Percentiles rank a stretch among this genome's conserved stretches.
Evolutionary conservation across 805 yeast genomes (phyloP).

Genomic region (Yarrowia sp.): DNA sequence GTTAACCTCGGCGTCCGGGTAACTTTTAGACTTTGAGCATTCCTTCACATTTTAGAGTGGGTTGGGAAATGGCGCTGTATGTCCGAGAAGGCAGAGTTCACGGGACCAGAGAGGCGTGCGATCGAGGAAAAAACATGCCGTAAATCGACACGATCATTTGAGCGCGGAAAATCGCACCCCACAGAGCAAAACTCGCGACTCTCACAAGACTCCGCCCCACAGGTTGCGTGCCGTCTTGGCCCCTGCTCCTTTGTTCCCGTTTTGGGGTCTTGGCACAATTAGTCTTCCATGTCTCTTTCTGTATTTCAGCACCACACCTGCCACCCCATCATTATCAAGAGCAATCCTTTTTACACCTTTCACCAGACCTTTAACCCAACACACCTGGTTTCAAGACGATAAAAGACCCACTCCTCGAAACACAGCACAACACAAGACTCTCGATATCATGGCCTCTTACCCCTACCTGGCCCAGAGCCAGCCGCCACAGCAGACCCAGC

Average conservation of each 20-base stretch:
- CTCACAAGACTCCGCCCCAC: conserved; percentile 21
- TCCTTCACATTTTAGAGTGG: conserved; percentile 24
- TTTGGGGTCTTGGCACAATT: conserved; percentile 37
- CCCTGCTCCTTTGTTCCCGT: conserved; percentile 39
- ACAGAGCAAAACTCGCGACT: too few relatives aligned
- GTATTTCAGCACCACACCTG: conserved; percentile 39
- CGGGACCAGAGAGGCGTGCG: neutral
- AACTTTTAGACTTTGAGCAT: conserved; percentile 25
- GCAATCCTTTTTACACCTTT: conserved; percentile 8
- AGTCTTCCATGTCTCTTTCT: conserved; percentile 28
- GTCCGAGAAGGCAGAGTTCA: conserved; percentile 26
- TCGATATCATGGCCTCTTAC: conserved; percentile 31
- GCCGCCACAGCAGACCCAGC: conserved; percentile 31
- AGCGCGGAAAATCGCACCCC: too few relatives aligned
- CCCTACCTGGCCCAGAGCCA: conserved; percentile 38
- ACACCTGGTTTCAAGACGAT: neutral
- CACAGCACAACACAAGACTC: neutral
- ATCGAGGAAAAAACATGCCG: neutral
- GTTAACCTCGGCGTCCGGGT: conserved; percentile 35
- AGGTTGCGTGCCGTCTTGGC: conserved; percentile 35
- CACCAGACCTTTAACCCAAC: neutral
- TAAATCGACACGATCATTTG: too few relatives aligned
- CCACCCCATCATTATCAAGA: conserved; percentile 28
- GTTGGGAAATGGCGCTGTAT: conserved; percentile 33
- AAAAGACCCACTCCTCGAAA: too few relatives aligned